phyloP scores from a whole-genome alignment of 2,329 filamentous ascomycete species.

The Myotisia sp. region DNA sequence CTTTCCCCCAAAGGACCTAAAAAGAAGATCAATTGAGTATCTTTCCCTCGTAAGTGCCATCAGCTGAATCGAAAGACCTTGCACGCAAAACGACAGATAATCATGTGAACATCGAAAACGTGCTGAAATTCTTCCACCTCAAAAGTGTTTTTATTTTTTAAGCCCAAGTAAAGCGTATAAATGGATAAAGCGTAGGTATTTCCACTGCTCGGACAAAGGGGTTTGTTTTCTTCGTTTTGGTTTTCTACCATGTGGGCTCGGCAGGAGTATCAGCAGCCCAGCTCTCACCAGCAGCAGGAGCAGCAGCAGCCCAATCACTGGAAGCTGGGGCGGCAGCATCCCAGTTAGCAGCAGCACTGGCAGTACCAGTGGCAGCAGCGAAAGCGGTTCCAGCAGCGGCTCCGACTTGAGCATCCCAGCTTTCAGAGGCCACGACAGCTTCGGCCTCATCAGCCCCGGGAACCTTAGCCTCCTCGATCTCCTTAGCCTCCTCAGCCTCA shows the following conservation, averaged over 20 bases:
- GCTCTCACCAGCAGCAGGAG: conserved; percentile 23
- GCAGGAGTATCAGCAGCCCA: conserved; percentile 28
- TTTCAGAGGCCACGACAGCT: conserved; percentile 51
- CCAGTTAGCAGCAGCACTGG: conserved; percentile 46
- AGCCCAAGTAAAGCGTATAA: too few relatives aligned
- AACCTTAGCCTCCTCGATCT: conserved; percentile 71
- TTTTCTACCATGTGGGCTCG: conserved; percentile 29
- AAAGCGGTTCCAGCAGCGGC: conserved; percentile 49
- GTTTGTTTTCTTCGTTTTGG: not conserved
- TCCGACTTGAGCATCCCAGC: conserved; percentile 67
- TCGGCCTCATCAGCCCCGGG: conserved; percentile 74
- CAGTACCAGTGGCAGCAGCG: conserved; percentile 53
- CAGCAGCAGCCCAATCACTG: conserved; percentile 39
- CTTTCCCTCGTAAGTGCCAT: conserved; percentile 98
- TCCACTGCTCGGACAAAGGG: too few relatives aligned
- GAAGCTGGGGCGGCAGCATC: conserved; percentile 40
- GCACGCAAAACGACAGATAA: conserved; percentile 2
- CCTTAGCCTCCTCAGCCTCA: conserved; percentile 98
- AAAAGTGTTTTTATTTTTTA: too few relatives aligned
- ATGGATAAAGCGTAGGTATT: too few relatives aligned
- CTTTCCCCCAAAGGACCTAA: conserved; percentile 66
- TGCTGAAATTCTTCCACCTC: too few relatives aligned
- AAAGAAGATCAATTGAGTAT: conserved; percentile 59
- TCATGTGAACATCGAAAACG: too few relatives aligned
- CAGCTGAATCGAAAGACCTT: conserved; percentile 33